Evolutionary conservation across 2,329 filamentous ascomycete genomes (phyloP), one percentile per base, ranked within the genome.

Genomic region (Tolypocladium sp.): DNA sequence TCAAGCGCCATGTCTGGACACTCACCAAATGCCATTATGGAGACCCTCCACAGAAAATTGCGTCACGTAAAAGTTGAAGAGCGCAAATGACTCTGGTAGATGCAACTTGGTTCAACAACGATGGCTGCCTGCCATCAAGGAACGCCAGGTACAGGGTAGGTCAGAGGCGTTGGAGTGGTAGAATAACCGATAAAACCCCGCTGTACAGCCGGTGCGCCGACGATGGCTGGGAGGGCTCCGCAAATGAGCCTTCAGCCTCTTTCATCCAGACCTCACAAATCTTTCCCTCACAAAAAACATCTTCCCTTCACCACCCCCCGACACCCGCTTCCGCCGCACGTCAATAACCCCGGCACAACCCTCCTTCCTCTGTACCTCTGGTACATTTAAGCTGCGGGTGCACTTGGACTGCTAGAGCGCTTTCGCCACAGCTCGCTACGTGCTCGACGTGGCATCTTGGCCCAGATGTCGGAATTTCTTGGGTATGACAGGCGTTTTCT

Each of bases 381-480:
- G 49, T 37, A 13, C 30, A 22, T 7, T 58, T 40, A 49, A 55
- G 35, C 65, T 61, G 53, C 59, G 61, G 40, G 63, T 62, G 61
- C 61, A 61, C 58, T 59, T 62, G 57, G 61, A 61, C 59, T 60
- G 51, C 56, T 57, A 61, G 66, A 63, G 62, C 60, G 62, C 61
- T 65, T 59, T 56, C 42, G 58, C 60, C 57, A 49, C 58, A 71
- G 70, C 71, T 70, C 63, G 67, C 72, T 71, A 68, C 73, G 75
- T 75, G 71, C 73, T 75, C 63, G 69, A 76, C 75, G 75, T 73
- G 71, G 72, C 71, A 63, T 67, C 63, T 63, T 59, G 63, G 61
- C 66, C 65, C 69, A 69, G 69, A 84, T 84, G 82, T 84, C 82
- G 74, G 82, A 84, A 77, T 84, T 83, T 70, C 75, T 84, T 70